Base-by-base conservation (phyloP, 805 yeast genomes). In the Hanseniaspora taiwanica region DNA sequence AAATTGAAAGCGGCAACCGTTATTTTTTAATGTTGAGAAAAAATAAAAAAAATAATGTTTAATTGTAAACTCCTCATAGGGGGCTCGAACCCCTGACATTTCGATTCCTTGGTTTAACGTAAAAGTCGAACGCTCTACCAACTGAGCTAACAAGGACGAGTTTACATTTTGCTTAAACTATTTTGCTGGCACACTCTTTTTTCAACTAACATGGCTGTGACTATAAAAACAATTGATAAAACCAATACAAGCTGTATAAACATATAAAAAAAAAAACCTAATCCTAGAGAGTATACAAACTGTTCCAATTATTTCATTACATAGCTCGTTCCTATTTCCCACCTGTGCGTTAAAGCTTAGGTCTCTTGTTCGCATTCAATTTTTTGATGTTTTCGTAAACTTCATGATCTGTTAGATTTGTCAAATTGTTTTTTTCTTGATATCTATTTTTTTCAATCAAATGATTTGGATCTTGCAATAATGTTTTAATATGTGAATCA, bases 381-480 rank as follows among this genome's bases (percentile, higher is more conserved):
- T 68, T 55, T 50, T 76, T 74, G 40, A 78, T 71, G 49, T 80
- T 80, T 35, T 67, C 74, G 48, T 71, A 75, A 1, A 76, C 81
- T 50, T 78, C 80, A 36, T 69, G 74, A 2, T 72, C 65, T 5
- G 73, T 65, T 38, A 74, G 52, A 47, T 74, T 75, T 10, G 69
- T 56, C 16, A 59, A 49, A 51, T 68, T 66, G 46, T 75, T 73
- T 54, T 78, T 78, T 17, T 64, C 56, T 47, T 78, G 72, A 55
- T 71, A 80, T 33, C 66, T 72, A 21, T 46, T 60, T 51, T 74
- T 76, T 55, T 84, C 85, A 42, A 74, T 75, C 47, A 74, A 70
- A 60, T 82, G 83, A 47, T 73, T 66, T 2, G 96, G 94, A 57
- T 87, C 94, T 35, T 87, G 61, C 27, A 83, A 63, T 41, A 81